Base-by-base conservation (phyloP, 352 stramenopile genomes). In the Globisporangium okanoganense region DNA sequence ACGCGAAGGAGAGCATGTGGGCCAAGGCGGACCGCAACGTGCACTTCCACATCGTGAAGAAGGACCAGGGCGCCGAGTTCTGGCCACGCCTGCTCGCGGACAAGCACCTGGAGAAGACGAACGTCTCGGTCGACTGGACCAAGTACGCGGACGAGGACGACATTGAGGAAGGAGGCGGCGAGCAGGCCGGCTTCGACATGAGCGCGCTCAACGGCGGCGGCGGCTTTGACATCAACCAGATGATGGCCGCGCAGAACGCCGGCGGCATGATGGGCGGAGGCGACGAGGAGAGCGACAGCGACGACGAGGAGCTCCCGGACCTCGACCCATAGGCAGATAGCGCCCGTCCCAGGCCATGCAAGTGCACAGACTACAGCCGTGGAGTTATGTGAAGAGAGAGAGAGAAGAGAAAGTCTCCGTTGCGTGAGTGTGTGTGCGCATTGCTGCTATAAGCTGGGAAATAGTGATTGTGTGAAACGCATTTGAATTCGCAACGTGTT, bases 111-210 rank as follows among this genome's bases (percentile, higher is more conserved):
- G 93, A 98, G 74, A 99, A 99, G 83, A 98, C 97, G 69, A 97
- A 98, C 67, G 93, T 98, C 10, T 95, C 94, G 70, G 87, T 97
- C 69, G 96, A 99, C 77, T 99, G 96, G 96, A 87, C 93, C 84
- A 95, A 96, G 71, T 99, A 97, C 71, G 92, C 98, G 41, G 96
- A 99, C 70, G 95, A 99, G 73, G 96, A 99, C 71, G 96, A 99
- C 45, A n/a, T n/a, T n/a, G n/a, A n/a, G n/a, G 93, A 98, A 58
- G 90, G 97, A 24, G 6, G 29, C 29, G 29, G 29, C 6, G 93
- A 96, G 56, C 75, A 90, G 62, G 71, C 66, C 24, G 82, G 85
- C 66, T 94, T 96, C 61, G 87, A 96, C 68, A 88, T 94, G 78
- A 93, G 79, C 64, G 87, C 87, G 64, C 81, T 94, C 49, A 88